phyloP scores from a whole-genome alignment of 306 rosid genomes.

The Glycine tomentella region DNA sequence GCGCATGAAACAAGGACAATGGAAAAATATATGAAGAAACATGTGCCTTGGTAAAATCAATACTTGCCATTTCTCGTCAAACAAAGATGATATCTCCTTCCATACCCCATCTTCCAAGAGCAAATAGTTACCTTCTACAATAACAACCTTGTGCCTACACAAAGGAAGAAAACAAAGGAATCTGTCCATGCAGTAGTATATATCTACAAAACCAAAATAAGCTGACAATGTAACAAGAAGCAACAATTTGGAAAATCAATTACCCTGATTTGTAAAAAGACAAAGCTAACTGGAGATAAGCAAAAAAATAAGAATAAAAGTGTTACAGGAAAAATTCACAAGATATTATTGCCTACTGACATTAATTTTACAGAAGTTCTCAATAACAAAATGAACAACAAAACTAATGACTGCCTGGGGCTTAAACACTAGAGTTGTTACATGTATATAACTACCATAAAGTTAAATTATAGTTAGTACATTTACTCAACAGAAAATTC shows the following conservation, averaged over 20 bases:
- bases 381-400: not conserved
- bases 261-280: conserved; percentile 16
- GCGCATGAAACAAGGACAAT: conserved; percentile 15
- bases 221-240: conserved; percentile 16
- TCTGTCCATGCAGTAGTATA: not conserved
- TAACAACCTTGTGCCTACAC: conserved; percentile 79
- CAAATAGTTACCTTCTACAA: conserved; percentile 88
- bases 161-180: conserved; percentile 38
- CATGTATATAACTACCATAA: conserved; percentile 7
- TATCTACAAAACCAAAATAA: conserved; percentile 26
- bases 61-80: conserved; percentile 85
- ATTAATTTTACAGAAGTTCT: conserved; percentile 8
- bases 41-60: conserved; percentile 17
- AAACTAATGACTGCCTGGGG: not conserved
- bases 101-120: conserved; percentile 76
- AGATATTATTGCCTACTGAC: not conserved
- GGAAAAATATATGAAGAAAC: conserved; percentile 11
- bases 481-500: conserved; percentile 22
- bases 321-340: too few species aligned
- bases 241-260: conserved; percentile 43
- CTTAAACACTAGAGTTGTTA: conserved; percentile 8
- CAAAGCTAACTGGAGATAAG: too few species aligned
- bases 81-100: conserved; percentile 79
- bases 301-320: too few species aligned
- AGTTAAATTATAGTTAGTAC: conserved; percentile 4